Evolutionary conservation across 257 asterid species (phyloP).

Genomic region (Eustoma russellianum): DNA sequence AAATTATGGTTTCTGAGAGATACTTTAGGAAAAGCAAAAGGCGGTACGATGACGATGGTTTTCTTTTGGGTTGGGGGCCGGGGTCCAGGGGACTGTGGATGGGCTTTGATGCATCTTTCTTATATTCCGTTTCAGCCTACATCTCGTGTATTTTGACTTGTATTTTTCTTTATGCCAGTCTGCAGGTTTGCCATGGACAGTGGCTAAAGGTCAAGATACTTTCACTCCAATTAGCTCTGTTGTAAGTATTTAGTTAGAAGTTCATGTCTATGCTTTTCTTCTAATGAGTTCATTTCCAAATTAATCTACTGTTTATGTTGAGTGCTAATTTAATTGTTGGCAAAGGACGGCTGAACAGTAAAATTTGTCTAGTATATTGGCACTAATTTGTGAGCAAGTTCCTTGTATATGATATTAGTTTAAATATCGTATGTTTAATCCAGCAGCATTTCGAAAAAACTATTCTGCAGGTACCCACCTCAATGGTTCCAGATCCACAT

Average conservation of each 20-base stretch:
- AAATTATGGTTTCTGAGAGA: too few species aligned
- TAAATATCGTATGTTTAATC: not conserved
- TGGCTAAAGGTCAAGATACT: conserved; percentile 97
- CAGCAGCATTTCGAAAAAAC: conserved; percentile 1
- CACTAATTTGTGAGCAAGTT: not conserved
- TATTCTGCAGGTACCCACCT: conserved; percentile 52
- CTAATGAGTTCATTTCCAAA: not conserved
- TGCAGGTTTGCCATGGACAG: conserved; percentile 98
- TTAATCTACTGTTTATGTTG: not conserved
- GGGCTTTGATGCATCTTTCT: not conserved
- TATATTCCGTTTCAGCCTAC: not conserved
- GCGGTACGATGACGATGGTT: too few species aligned
- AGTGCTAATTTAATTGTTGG: not conserved
- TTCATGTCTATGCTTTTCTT: not conserved
- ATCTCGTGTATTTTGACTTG: conserved; percentile 7
- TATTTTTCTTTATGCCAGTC: conserved; percentile 42
- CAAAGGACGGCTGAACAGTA: not conserved
- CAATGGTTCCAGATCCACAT: conserved; percentile 82
- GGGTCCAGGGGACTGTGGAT: not conserved
- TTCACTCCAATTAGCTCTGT: conserved; percentile 94
- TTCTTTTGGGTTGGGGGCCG: too few species aligned
- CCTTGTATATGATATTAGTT: not conserved
- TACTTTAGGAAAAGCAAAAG: too few species aligned
- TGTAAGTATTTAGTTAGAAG: conserved; percentile 39
- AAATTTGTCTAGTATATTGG: not conserved